Evolutionary conservation across 352 stramenopile species (phyloP).

Genomic region (Pythium insidiosum): DNA sequence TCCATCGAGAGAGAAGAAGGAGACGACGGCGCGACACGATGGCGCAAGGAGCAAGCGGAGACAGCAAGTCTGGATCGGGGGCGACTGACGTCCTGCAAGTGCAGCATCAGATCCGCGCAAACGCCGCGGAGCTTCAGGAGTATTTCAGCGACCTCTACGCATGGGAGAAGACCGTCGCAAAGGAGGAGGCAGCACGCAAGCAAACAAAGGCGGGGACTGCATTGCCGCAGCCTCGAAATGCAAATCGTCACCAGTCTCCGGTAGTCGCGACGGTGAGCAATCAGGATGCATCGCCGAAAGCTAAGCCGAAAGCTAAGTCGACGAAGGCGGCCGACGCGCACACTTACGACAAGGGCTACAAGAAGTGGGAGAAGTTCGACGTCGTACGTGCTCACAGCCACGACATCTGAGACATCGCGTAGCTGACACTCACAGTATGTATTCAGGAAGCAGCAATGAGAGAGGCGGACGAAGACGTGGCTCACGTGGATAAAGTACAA

Average conservation of each 20-base stretch:
- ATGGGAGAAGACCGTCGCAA: slow-evolving; percentile 68
- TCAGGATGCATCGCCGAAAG: background rate
- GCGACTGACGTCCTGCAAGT: slow-evolving; percentile 60
- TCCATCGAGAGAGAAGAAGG: background rate
- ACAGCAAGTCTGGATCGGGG: no score
- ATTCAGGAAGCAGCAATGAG: slow-evolving; percentile 39
- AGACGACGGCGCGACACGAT: slow-evolving; percentile 3
- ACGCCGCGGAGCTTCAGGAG: slow-evolving; percentile 67
- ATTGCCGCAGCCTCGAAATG: slow-evolving; percentile 10
- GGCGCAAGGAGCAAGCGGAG: slow-evolving; percentile 21
- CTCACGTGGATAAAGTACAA: no score
- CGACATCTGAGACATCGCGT: background rate
- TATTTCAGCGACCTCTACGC: slow-evolving; percentile 70
- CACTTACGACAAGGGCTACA: slow-evolving; percentile 87
- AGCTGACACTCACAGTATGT: background rate
- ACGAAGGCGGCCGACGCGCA: slow-evolving; percentile 46
- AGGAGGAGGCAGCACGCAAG: slow-evolving; percentile 37
- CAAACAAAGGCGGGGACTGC: slow-evolving; percentile 8
- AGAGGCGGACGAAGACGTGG: slow-evolving; percentile 32
- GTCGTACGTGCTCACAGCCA: slow-evolving; percentile 32
- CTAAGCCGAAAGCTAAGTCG: background rate
- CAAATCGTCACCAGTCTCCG: no score
- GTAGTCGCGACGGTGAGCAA: background rate
- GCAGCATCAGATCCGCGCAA: slow-evolving; percentile 79
- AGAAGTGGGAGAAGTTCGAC: slow-evolving; percentile 87